phyloP scores from a whole-genome alignment of 2,329 filamentous ascomycete species.

The Cadophora sp. region DNA sequence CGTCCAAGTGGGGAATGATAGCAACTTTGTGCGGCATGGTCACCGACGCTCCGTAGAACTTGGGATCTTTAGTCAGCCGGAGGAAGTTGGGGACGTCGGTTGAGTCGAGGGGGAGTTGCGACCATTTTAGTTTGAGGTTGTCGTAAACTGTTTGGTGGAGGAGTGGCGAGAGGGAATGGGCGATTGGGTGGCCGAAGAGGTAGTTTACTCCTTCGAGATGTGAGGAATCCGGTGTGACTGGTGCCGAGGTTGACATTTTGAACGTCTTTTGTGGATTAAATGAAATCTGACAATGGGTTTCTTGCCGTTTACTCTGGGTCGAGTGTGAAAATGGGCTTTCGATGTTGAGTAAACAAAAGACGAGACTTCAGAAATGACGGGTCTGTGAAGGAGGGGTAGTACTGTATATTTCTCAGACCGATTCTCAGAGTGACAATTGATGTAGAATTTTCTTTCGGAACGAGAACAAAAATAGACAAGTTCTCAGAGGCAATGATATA shows the following conservation, averaged over 20 bases:
- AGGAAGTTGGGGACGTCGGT: conserved; percentile 57
- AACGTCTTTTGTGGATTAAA: neutral
- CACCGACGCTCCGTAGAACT: conserved; percentile 73
- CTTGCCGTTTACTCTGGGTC: neutral
- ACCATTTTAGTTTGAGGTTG: conserved; percentile 56
- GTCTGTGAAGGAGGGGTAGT: neutral
- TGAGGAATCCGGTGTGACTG: conserved; percentile 26
- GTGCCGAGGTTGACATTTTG: conserved; percentile 18
- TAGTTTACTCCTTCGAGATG: conserved; percentile 33
- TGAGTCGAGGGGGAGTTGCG: conserved; percentile 59
- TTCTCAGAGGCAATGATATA: neutral
- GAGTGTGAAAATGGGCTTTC: neutral
- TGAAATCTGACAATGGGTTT: neutral
- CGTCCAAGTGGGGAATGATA: conserved; percentile 75
- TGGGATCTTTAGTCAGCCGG: conserved; percentile 59
- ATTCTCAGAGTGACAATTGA: neutral
- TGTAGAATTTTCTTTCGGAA: neutral
- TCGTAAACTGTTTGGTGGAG: conserved; percentile 61
- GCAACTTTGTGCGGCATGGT: conserved; percentile 85
- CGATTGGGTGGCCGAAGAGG: conserved; percentile 62
- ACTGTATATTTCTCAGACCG: neutral
- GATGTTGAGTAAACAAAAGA: too few species aligned
- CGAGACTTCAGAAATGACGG: neutral
- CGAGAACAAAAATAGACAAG: neutral
- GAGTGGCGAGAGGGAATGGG: conserved; percentile 60